phyloP scores from a whole-genome alignment of 2,329 filamentous ascomycete genomes.

The Fusarium torreyae region DNA sequence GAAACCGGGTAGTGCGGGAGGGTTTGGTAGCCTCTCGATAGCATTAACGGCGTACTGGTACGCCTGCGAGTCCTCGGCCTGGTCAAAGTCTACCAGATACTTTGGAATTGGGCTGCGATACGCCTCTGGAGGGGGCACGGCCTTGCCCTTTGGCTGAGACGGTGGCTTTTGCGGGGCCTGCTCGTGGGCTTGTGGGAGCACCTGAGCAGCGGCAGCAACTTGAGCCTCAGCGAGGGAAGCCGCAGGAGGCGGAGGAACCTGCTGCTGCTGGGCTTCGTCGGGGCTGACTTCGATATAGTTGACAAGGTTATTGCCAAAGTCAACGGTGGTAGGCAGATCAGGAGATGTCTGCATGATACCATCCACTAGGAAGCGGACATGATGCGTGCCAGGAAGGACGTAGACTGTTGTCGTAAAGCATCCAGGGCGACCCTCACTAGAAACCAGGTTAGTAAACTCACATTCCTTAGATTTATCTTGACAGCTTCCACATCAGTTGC shows the following conservation, averaged over 20 bases:
- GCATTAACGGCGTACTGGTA: conserved; percentile 83
- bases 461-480: conserved; percentile 5
- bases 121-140: conserved; percentile 67
- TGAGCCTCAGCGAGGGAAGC: conserved; percentile 50
- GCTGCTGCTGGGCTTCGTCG: conserved; percentile 69
- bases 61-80: conserved; percentile 80
- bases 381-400: conserved; percentile 93
- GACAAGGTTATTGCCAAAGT: conserved; percentile 97
- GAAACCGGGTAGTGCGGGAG: conserved; percentile 90
- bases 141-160: conserved; percentile 66
- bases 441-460: conserved; percentile 40
- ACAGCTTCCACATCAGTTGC: conserved; percentile 4
- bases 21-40: conserved; percentile 84
- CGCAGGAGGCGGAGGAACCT: conserved; percentile 51
- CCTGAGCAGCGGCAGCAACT: conserved; percentile 24
- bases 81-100: conserved; percentile 89
- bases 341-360: conserved; percentile 92
- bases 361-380: conserved; percentile 96
- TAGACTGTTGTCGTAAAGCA: conserved; percentile 84
- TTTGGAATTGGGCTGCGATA: conserved; percentile 85
- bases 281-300: conserved; percentile 97
- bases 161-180: conserved; percentile 19
- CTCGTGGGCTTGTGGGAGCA: conserved; percentile 24
- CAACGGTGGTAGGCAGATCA: conserved; percentile 91
- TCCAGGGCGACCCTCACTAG: conserved; percentile 69